Base-by-base conservation (phyloP, 345 rosid genomes). In the Litchi chinensis region DNA sequence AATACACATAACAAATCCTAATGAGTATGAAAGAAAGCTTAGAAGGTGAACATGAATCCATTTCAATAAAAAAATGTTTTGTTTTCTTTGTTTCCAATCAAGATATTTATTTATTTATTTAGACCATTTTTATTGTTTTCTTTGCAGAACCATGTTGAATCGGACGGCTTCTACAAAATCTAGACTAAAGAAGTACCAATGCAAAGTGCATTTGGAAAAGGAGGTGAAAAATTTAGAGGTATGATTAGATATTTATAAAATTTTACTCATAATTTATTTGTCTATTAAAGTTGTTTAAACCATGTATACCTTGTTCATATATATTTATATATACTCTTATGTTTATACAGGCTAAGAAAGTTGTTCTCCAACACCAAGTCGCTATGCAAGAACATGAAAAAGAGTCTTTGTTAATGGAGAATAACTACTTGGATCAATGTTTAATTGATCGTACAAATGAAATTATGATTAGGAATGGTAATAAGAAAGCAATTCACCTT, bases 91-190 rank as follows among this genome's bases (percentile, higher is more conserved):
- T n/a, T 21, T 59, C 1, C 4, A 1, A 54, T 13, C 59, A 11
- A 26, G 39, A 7, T 52, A 18, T 72, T 10, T 6, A 28, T 52
- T 11, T 26, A 32, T 41, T 2, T 50, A 12, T 13, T 62, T 15
- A 2, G 12, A 50, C 16, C 56, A 4, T 3, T 5, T 22, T 40
- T 54, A 19, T 1, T 74, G 70, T 46, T 41, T 52, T 37, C 16
- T 66, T n/a, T 74, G 68, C 57, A 87, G 89, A 81, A 52, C 50
- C 50, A n/a, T 81, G 12, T 76, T 86, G 6, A 87, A 84, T 60
- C 82, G 87, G 19, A 57, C 63, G 13, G 84, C 87, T 21, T 85
- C 89, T 40, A 75, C 81, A 15, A 84, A 13, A 79, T 74, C 84
- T 28, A 85, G 84, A 70, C 0, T 22, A 65, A 84, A 50, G 82